phyloP scores from a whole-genome alignment of 192 early-diverging fungal genomes.

The Phlyctochytrium arcticum region DNA sequence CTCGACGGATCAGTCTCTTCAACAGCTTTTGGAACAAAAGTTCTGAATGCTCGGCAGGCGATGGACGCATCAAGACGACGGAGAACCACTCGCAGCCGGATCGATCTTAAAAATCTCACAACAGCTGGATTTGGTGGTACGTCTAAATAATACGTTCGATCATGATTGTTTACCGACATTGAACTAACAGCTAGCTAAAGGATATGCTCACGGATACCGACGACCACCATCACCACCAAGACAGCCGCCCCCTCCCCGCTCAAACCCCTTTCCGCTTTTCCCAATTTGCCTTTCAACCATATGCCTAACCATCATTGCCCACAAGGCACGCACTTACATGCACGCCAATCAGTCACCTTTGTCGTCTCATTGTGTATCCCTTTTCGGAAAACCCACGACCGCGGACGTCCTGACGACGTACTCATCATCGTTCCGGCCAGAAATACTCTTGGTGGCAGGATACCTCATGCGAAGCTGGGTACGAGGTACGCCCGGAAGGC shows the following conservation, averaged over 20 bases:
- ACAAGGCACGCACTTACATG: not conserved
- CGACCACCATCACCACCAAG: no score
- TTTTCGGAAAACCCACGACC: not conserved
- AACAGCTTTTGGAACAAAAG: not conserved
- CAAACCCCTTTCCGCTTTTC: not conserved
- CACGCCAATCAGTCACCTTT: not conserved
- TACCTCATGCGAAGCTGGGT: not conserved
- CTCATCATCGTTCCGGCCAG: not conserved
- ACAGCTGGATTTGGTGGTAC: no score
- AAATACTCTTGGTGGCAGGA: not conserved
- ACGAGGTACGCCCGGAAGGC: not conserved
- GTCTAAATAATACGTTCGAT: no score
- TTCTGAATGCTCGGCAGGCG: not conserved
- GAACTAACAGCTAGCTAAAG: no score
- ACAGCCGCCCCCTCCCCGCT: not conserved
- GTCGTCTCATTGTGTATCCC: no score
- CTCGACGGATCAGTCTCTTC: no score
- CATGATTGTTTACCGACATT: no score
- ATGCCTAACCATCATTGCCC: not conserved
- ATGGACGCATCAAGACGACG: not conserved
- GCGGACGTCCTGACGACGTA: not conserved
- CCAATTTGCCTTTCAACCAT: not conserved
- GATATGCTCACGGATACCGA: no score
- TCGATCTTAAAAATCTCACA: no score
- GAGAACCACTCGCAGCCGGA: no score